Evolutionary conservation across 2,329 filamentous ascomycete species (phyloP), one percentile per base, ranked within the genome.

Genomic region (Aspergillus cejpii): DNA sequence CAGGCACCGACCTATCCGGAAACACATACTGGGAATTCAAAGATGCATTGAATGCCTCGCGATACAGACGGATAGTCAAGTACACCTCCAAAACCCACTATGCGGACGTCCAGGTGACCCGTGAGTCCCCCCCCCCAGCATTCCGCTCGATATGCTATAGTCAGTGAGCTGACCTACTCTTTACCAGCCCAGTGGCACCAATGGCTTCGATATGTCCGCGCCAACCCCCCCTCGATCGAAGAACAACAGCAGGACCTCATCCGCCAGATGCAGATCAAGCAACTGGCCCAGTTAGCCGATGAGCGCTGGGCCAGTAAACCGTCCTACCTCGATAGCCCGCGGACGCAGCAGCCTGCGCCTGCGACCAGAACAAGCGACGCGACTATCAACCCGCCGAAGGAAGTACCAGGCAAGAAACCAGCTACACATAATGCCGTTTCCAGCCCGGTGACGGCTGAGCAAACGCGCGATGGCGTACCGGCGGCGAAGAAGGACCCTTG

Each of bases 11-110:
- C 62, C 71, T 84, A 38, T 62, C 72, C 15, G 80, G 80, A 49
- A 83, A 83, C 64, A 83, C 79, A 7, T 84, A 76, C 62, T 84
- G 80, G 80, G 79, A 82, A 57, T 83, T 83, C 64, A 78, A 77
- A 57, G 78, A 81, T 57, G 65, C 69, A 14, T 49, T 79, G 44
- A 77, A 79, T 52, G 62, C 74, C 29, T 65, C 69, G 31, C 73
- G 79, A 34, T 70, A 71, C 49, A 74, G 80, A 28, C 71, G 80
- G 23, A 83, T 83, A 14, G 78, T 81, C 45, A 73, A 77, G 53
- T 77, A 76, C 53, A 68, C 67, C 33, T 68, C 68, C 6, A 67
- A 68, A 50, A 74, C 72, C 6, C 77, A 81, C 57, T 75, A 75
- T 55, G 70, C 72, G 44, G 80, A 84, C 57, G 76, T 83, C 31